Evolutionary conservation across 2,329 filamentous ascomycete species (phyloP).

Genomic region (Sporothrix luriei): DNA sequence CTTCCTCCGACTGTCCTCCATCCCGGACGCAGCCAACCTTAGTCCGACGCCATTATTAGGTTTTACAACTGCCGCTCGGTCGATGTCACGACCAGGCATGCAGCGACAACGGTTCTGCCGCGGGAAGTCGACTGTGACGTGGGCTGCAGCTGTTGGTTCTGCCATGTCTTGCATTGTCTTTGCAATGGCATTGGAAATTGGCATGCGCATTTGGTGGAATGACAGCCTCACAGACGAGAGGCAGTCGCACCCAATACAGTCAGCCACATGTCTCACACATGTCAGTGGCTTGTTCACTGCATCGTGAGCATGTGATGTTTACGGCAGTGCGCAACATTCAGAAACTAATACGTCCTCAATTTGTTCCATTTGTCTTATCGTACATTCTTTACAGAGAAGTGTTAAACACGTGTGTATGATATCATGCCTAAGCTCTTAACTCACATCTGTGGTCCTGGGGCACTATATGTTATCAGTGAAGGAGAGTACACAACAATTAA

Average conservation of each 20-base stretch:
- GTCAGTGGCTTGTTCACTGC: conserved; percentile 5
- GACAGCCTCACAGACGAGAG: conserved; percentile 4
- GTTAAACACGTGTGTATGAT: too few species aligned
- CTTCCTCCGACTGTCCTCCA: background rate
- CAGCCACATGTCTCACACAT: conserved; percentile 20
- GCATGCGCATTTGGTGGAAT: background rate
- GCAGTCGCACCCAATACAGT: background rate
- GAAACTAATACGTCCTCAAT: background rate
- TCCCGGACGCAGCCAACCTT: background rate
- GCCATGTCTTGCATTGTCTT: background rate
- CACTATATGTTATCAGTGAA: too few species aligned
- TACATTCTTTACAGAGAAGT: background rate
- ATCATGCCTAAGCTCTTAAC: too few species aligned
- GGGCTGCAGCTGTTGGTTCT: background rate
- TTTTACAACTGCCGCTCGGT: background rate
- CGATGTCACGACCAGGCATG: background rate
- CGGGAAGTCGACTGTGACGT: conserved; percentile 17
- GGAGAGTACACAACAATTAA: too few species aligned
- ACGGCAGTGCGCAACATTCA: background rate
- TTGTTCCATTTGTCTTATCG: background rate
- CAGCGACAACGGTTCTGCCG: conserved; percentile 4
- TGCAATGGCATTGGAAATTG: background rate
- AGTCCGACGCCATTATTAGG: background rate
- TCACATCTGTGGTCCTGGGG: too few species aligned
- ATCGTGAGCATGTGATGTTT: background rate